A percentile compares a stretch with the other conserved stretches of the same genome.
Conservation (phyloP, 352 stramenopile species). For the Pythium apleroticum region DNA sequence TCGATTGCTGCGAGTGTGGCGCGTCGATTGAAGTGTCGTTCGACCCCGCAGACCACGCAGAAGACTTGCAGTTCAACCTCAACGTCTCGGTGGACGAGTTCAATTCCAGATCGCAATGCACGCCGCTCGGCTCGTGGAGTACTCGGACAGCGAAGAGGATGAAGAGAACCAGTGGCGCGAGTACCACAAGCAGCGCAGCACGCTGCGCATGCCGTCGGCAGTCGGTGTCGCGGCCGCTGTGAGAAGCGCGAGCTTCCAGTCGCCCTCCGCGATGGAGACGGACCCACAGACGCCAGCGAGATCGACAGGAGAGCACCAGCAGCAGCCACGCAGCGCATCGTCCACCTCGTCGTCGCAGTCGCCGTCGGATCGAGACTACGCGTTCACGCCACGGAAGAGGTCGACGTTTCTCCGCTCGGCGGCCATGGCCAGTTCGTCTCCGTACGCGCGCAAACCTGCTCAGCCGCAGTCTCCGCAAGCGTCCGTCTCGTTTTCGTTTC, state of each 20-base stretch:
- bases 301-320: neutral
- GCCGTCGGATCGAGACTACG: constrained; percentile 20
- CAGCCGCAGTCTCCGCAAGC: constrained; percentile 5
- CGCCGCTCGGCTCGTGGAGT: constrained; percentile 40
- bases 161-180: constrained; percentile 37
- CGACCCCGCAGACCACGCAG: neutral
- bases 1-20: neutral
- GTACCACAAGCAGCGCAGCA: constrained; percentile 32
- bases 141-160: constrained; percentile 53
- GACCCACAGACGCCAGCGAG: neutral
- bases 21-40: neutral
- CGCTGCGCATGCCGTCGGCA: constrained; percentile 18
- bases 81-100: neutral
- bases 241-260: constrained; percentile 3
- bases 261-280: neutral
- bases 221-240: neutral
- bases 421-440: constrained; percentile 7
- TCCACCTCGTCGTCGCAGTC: neutral
- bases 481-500: constrained; percentile 21
- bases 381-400: constrained; percentile 24
- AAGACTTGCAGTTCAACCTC: neutral
- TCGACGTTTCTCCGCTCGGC: constrained; percentile 11
- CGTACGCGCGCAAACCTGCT: constrained; percentile 10
- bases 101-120: constrained; percentile 8
- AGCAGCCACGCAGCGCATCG: neutral